Percentiles rank a stretch among this genome's conserved stretches.
Conservation (phyloP, 345 rosid species). For the Gossypium anomalum region DNA sequence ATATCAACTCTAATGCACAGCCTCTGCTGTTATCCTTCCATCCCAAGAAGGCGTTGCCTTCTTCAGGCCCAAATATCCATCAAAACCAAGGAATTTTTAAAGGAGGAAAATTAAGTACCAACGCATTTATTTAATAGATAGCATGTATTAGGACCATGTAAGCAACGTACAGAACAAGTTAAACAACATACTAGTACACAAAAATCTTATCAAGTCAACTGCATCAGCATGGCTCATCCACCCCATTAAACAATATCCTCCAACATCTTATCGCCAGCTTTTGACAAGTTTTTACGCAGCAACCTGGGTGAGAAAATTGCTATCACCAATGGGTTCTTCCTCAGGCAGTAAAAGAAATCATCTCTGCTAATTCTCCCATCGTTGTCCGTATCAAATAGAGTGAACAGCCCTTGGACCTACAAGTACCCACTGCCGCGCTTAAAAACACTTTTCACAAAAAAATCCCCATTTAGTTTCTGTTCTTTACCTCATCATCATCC, state of each 20-base stretch:
- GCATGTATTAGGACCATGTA: background rate
- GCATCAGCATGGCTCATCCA: background rate
- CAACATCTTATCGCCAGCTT: constrained; percentile 18
- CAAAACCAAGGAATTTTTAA: background rate
- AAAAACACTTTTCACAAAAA: background rate
- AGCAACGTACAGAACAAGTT: background rate
- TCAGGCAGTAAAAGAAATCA: constrained; percentile 53
- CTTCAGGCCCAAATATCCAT: too few species aligned
- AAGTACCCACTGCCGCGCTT: background rate
- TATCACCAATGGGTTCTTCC: constrained; percentile 67
- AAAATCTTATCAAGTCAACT: background rate
- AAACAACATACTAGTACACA: background rate
- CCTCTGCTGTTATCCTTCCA: too few species aligned
- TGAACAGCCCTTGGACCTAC: constrained; percentile 57
- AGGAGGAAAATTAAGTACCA: background rate
- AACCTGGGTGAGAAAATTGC: constrained; percentile 46
- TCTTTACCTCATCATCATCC: constrained; percentile 52
- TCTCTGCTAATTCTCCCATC: constrained; percentile 52
- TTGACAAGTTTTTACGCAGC: constrained; percentile 23
- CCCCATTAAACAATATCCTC: constrained; percentile 38
- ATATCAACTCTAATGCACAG: too few species aligned
- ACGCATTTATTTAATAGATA: background rate
- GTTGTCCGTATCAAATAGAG: constrained; percentile 45
- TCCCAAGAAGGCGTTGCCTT: too few species aligned
- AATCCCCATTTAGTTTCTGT: background rate